Evolutionary conservation across 2,329 filamentous ascomycete genomes (phyloP), one percentile per base, ranked within the genome.

Genomic region (Westerdykella ornata): DNA sequence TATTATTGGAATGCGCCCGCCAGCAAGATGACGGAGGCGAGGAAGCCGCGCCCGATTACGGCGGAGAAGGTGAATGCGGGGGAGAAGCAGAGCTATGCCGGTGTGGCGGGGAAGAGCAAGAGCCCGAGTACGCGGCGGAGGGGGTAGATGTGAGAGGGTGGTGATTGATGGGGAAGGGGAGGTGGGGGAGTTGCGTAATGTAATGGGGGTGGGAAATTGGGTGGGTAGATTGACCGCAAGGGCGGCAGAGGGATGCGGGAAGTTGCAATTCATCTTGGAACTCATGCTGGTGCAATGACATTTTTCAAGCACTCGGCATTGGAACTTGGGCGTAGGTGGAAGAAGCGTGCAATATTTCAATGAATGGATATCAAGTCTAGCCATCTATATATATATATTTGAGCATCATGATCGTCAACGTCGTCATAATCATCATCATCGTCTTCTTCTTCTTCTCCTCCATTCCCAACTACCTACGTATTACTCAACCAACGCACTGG

Each of bases 1-100:
- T 94, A 89, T 70, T 97, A 97, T 74, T 98, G 92, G 92, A 95
- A 96, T 59, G 71, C 53, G 17, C 56, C 62, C 2, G 42, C 60
- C 7, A 44, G 36, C 42, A 38, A 37, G 7, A 52, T 51, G 15
- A 60, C 60, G 51, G 59, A 56, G 5, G 42, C 52, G 43, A 53
- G 57, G 26, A 65, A 63, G 48, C 71, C 69, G 54, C 49, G 65
- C 11, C 62, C 62, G 2, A 56, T 67, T 29, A 59, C 63, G 37
- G 55, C 62, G 13, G 58, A 64, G 38, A 59, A 57, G 41, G 54
- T 63, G 39, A 51, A 57, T 12, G 56, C 52, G 28, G 56, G 50
- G 39, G 51, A 57, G 47, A 43, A 68, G 18, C 68, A 62, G 32
- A 69, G 68, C 11, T 66, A 69, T 13, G 67, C 66, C 18, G 69